A percentile compares a stretch with the other conserved stretches of the same genome.
Conservation (phyloP, 176 grass and related monocot genomes). For the Eleusine indica region DNA sequence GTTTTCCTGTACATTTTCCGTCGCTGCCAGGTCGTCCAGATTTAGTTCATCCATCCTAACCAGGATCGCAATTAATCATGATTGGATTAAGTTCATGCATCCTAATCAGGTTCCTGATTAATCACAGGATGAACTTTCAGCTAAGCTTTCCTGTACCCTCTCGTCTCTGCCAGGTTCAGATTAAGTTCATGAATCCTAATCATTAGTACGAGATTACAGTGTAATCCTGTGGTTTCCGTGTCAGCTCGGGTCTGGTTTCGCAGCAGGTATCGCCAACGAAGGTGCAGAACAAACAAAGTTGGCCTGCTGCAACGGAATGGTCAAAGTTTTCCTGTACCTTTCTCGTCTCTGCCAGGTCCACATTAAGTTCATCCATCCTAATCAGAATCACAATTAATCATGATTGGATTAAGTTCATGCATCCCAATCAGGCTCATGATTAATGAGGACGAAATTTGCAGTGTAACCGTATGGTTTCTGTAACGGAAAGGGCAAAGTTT, state of each 20-base stretch:
- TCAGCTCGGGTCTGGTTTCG: constrained; percentile 12
- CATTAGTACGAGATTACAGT: background rate
- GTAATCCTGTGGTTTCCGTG: background rate
- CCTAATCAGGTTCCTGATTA: too few relatives aligned
- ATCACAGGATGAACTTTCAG: background rate
- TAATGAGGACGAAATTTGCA: background rate
- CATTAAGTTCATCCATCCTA: constrained; percentile 44
- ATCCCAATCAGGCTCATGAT: background rate
- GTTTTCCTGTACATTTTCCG: background rate
- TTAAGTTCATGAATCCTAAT: constrained; percentile 16
- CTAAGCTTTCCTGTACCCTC: background rate
- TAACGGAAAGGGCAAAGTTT: too few relatives aligned
- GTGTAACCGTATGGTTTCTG: background rate
- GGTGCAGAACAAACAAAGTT: too few relatives aligned
- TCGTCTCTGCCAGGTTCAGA: background rate
- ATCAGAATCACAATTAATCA: background rate
- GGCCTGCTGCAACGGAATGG: too few relatives aligned
- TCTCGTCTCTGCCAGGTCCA: background rate
- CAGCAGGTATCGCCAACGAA: background rate
- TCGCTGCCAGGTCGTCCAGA: too few relatives aligned
- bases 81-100: background rate
- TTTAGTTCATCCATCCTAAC: constrained; percentile 46
- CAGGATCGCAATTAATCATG: background rate
- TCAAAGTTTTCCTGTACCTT: too few relatives aligned
- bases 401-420: background rate